Conservation (phyloP, 495 filamentous ascomycete genomes). For the Talaromyces trachyspermus region DNA sequence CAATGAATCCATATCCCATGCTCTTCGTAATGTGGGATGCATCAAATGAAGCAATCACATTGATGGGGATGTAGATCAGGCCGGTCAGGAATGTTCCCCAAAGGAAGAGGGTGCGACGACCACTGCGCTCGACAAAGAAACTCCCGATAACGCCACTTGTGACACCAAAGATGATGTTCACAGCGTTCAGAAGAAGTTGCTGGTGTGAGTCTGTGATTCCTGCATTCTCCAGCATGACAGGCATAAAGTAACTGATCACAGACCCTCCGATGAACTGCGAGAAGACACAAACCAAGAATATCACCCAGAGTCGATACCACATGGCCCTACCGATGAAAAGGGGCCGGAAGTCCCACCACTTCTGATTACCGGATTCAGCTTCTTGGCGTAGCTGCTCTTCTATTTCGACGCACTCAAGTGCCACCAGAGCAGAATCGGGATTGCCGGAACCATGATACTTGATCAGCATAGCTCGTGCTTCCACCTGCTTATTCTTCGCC, state of each 20-base stretch:
- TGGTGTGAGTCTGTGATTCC: constrained; percentile 47
- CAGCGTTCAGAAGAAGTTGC: constrained; percentile 51
- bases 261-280: constrained; percentile 65
- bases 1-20: constrained; percentile 48
- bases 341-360: constrained; percentile 60
- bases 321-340: constrained; percentile 52
- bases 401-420: constrained; percentile 55
- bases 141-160: constrained; percentile 53
- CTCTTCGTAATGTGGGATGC: constrained; percentile 29
- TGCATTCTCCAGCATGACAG: constrained; percentile 46
- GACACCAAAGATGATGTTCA: constrained; percentile 58
- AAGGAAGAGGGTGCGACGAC: constrained; percentile 50
- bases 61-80: constrained; percentile 50
- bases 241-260: constrained; percentile 57
- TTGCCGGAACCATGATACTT: constrained; percentile 53
- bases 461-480: constrained; percentile 43
- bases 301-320: constrained; percentile 46
- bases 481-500: constrained; percentile 46
- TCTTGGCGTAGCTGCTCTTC: constrained; percentile 50
- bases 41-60: constrained; percentile 40
- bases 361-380: constrained; percentile 54
- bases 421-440: constrained; percentile 43
- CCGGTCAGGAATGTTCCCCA: constrained; percentile 45
- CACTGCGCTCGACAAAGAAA: constrained; percentile 46
- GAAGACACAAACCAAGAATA: constrained; percentile 43